Conservation (phyloP, 2,329 filamentous ascomycete genomes). For the Sporothrix sp. region DNA sequence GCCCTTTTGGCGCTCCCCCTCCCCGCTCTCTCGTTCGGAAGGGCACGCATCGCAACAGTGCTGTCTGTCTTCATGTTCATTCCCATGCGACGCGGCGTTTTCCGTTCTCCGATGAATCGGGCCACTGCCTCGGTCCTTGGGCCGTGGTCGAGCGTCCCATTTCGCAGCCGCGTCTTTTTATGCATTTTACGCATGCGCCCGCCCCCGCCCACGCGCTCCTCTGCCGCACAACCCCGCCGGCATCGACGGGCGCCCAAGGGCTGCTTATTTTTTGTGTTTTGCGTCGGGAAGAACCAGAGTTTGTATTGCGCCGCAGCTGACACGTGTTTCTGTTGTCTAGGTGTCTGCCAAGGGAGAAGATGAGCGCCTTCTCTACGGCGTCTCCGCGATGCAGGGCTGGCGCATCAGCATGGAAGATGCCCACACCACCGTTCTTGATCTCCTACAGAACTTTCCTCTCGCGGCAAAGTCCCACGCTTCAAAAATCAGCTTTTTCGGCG, state of each 20-base stretch:
- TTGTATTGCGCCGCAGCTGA: too few relatives aligned
- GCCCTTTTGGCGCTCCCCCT: neutral
- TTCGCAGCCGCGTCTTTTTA: too few relatives aligned
- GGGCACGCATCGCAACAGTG: neutral
- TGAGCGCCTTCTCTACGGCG: conserved; percentile 84
- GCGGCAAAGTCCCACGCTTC: conserved; percentile 57
- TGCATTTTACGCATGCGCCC: neutral
- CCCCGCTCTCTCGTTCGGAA: neutral
- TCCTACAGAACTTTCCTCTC: conserved; percentile 50
- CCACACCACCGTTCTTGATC: conserved; percentile 80
- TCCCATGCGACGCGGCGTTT: too few relatives aligned
- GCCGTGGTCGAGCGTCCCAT: too few relatives aligned
- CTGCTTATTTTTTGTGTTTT: too few relatives aligned
- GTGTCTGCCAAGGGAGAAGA: conserved; percentile 82
- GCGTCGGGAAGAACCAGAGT: too few relatives aligned
- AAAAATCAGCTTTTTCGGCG: conserved; percentile 89
- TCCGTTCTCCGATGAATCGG: too few relatives aligned
- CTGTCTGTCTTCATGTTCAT: too few relatives aligned
- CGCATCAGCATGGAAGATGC: conserved; percentile 99
- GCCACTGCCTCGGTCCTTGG: too few relatives aligned
- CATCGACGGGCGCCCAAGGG: neutral
- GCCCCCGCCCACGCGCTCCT: conserved; percentile 3
- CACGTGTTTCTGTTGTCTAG: conserved; percentile 36
- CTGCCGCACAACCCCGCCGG: neutral
- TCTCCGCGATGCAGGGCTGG: conserved; percentile 99